These are phyloP conservation scores for Psidium friedrichsthalianum DNA, from an alignment of 345 rosid species.

Conservation along the genomic window DNA sequence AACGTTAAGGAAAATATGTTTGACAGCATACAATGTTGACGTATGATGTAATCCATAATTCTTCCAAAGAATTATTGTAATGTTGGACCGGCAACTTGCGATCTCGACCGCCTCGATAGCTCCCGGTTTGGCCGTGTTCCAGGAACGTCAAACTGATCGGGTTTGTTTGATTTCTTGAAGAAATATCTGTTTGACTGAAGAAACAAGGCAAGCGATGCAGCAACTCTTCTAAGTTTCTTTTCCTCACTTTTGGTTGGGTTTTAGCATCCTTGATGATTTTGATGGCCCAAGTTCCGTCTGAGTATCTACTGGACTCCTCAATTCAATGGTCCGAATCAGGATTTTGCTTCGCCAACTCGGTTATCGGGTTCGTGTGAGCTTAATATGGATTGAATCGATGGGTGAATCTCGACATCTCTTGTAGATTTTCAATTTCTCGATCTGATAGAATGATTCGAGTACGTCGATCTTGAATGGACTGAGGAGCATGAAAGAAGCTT, in stretches of 20 bases:
- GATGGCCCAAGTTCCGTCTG: not conserved
- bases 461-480: no score
- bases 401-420: not conserved
- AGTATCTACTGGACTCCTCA: not conserved
- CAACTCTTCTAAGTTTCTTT: not conserved
- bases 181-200: not conserved
- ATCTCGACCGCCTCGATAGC: not conserved
- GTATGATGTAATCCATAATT: not conserved
- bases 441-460: not conserved
- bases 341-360: not conserved
- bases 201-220: not conserved
- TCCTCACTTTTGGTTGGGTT: not conserved
- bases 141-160: not conserved
- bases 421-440: not conserved
- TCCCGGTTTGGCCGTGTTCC: not conserved
- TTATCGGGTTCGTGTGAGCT: not conserved
- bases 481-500: not conserved
- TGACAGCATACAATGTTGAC: no score
- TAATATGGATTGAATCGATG: not conserved
- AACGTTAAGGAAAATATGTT: no score
- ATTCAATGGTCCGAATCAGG: not conserved
- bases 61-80: not conserved
- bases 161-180: not conserved
- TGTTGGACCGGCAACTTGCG: not conserved
- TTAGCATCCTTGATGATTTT: not conserved